Evolutionary conservation across 352 stramenopile species (phyloP), one percentile per base, ranked within the genome.

Genomic region (Albugo candida): DNA sequence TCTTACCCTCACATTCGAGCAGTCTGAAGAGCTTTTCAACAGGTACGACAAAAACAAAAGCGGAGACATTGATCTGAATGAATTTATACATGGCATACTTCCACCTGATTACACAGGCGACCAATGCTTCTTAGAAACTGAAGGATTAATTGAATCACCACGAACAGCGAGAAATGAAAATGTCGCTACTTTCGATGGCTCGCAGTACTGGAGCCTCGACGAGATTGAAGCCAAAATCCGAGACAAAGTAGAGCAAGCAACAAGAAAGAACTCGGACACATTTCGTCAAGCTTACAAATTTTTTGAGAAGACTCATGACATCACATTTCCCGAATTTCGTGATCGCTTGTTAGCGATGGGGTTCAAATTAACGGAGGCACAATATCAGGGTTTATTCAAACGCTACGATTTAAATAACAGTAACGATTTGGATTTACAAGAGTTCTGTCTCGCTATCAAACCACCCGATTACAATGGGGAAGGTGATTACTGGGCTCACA

Each of bases 271-370:
- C 51, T 87, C 75, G 0, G 75, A 85, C 24, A 83, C 69, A 10
- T 87, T 85, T 39, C 70, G 75, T 0, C 75, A 87, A 55, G 75
- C 74, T 1, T 83, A 70, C 56, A 77, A 78, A 35, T 83, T 87
- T 34, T 87, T 87, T 48, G 79, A 83, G 47, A 87, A 87, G 52
- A 62, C 51, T 14, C 81, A 67, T 36, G 66, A 80, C 44, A 60
- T 87, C 11, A 83, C 68, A 0, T 70, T 79, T 14, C 66, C 78
- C 19, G 72, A 87, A 45, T 87, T 87, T 17, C 67, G 70, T 11
- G 70, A 83, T 38, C 62, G 70, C 2, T 50, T 87, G 10, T 55
- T 87, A 5, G 61, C 70, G 20, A 65, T 87, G 11, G 75, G 75
- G 0, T 87, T 87, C 41, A 70, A 71, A 0, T 38, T 87, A 5